Conservation (phyloP, 2,329 filamentous ascomycete species). For the Cladosporium sphaerospermum region DNA sequence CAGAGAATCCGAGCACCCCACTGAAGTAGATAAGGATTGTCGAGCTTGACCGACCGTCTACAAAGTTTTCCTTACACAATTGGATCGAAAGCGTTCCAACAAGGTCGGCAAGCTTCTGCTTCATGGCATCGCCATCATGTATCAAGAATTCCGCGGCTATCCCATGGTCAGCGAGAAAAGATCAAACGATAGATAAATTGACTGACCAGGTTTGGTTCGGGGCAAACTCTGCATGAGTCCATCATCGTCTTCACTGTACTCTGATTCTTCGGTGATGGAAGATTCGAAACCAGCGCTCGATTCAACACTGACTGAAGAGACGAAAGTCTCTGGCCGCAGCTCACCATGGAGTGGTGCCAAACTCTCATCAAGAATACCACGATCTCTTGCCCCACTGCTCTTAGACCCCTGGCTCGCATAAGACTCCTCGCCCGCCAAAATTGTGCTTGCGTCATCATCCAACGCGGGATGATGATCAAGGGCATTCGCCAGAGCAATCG, state of each 20-base stretch:
- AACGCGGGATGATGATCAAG: background rate
- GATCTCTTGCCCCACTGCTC: background rate
- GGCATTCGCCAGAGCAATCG: background rate
- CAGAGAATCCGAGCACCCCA: conserved; percentile 7
- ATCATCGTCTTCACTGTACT: background rate
- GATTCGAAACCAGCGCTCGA: background rate
- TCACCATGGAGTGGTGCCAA: background rate
- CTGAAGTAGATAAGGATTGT: conserved; percentile 11
- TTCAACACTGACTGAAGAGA: background rate
- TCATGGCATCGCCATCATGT: background rate
- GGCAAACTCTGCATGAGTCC: background rate
- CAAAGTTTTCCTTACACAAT: conserved; percentile 2
- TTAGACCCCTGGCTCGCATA: background rate
- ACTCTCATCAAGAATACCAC: background rate
- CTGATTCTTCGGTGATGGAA: background rate
- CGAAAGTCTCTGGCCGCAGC: background rate
- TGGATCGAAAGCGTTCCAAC: conserved; percentile 9
- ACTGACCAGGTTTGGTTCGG: background rate
- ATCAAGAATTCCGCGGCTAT: background rate
- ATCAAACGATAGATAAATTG: background rate
- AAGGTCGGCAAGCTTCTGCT: conserved; percentile 2
- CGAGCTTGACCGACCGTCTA: conserved; percentile 7
- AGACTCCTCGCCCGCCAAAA: background rate
- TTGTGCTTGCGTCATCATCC: background rate
- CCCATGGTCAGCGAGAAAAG: background rate